Base-by-base conservation (phyloP, 768 basidiomycete species). In the Gloeostereum incarnatum region DNA sequence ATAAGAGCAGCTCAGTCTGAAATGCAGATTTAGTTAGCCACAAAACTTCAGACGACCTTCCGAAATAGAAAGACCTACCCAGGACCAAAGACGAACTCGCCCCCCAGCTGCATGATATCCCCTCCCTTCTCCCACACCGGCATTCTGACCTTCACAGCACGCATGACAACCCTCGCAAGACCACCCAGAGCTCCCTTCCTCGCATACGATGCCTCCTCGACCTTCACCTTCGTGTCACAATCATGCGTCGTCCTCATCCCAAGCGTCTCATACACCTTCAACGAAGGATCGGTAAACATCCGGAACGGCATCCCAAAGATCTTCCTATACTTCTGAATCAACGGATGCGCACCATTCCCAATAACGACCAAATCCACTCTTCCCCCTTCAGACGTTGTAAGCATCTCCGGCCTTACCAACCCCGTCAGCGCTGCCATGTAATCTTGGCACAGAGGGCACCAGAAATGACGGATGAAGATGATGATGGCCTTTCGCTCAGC, bases 391-490 rank as follows among this genome's bases (percentile, higher is more conserved):
- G 43, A 35, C 4, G 49, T 44, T 21, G 41, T 43, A 56, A 56
- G 63, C 63, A 40, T 61, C 53, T 46, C 72, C 44, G 45, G 78
- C 55, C 33, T 68, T 53, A 63, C 59, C 63, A 49, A 49, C n/a
- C 53, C 56, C 45, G 51, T 59, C 45, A 87, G 67, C 23, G 77
- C 80, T 29, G 73, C 65, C 69, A 92, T 77, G 56, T 93, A 96
- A 55, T 94, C 90, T 51, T 90, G 87, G 56, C 86, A 89, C 9
- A 78, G 58, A 0, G 85, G 81, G 52, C 89, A 92, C 84, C 80
- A 86, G 59, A 91, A 91, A 57, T 90, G 86, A 30, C 91, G 68
- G 45, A 96, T 81, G 62, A 94, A 94, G 29, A 91, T 59, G 37
- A 90, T 77, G 45, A 91, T 69, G 1, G 81, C 82, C 49, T 20